Evolutionary conservation across 495 filamentous ascomycete species (phyloP).

Genomic region (Elaphomyces granulatus): DNA sequence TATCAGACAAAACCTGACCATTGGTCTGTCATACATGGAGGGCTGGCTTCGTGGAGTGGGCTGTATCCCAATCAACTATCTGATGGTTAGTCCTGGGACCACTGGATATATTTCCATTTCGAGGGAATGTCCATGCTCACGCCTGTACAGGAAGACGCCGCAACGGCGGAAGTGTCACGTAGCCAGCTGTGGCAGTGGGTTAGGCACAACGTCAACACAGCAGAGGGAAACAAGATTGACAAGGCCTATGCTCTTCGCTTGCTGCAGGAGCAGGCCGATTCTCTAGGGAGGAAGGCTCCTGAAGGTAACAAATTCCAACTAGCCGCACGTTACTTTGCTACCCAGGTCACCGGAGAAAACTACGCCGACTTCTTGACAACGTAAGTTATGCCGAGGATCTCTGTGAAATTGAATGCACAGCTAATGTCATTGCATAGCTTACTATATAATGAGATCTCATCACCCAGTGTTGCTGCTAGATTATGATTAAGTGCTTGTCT

Average conservation of each 20-base stretch:
- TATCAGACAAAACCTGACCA: slow-evolving; percentile 96
- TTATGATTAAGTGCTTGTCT: slow-evolving; percentile 44
- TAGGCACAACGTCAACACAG: slow-evolving; percentile 67
- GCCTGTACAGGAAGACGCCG: slow-evolving; percentile 65
- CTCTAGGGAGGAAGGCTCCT: slow-evolving; percentile 56
- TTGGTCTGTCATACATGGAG: slow-evolving; percentile 97
- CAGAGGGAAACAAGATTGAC: slow-evolving; percentile 85
- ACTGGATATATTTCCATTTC: too few relatives aligned
- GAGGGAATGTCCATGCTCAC: slow-evolving; percentile 5
- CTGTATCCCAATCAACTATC: slow-evolving; percentile 94
- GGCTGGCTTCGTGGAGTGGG: slow-evolving; percentile 91
- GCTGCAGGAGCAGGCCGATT: slow-evolving; percentile 72
- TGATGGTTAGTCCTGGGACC: slow-evolving; percentile 49
- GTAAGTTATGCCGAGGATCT: neutral
- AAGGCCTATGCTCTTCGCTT: slow-evolving; percentile 80
- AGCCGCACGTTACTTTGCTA: slow-evolving; percentile 81
- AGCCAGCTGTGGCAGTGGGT: slow-evolving; percentile 96
- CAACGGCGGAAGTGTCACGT: slow-evolving; percentile 88
- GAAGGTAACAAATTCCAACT: slow-evolving; percentile 88
- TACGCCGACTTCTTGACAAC: slow-evolving; percentile 91
- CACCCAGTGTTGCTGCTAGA: slow-evolving; percentile 68
- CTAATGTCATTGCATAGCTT: slow-evolving; percentile 33
- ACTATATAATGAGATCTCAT: slow-evolving; percentile 93
- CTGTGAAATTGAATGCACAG: slow-evolving; percentile 2
- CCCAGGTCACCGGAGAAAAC: slow-evolving; percentile 91